Conservation (phyloP, 2,329 filamentous ascomycete genomes). For the Sclerotinia nivalis region DNA sequence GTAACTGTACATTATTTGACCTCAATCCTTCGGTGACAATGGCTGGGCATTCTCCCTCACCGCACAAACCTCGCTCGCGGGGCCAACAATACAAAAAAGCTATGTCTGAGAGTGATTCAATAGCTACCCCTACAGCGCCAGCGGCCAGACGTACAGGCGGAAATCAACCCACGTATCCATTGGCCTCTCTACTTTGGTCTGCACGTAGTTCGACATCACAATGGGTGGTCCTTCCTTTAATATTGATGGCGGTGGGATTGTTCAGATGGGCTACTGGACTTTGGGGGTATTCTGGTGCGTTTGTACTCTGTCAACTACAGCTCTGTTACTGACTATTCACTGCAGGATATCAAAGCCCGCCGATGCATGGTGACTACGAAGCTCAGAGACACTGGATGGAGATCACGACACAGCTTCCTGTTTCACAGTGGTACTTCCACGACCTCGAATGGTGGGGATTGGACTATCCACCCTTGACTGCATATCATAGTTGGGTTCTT, state of each 20-base stretch:
- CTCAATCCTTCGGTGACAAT: conserved; percentile 19
- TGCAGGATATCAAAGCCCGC: conserved; percentile 73
- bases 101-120: conserved; percentile 11
- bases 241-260: conserved; percentile 86
- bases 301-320: background rate
- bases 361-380: conserved; percentile 96
- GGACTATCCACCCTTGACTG: conserved; percentile 95
- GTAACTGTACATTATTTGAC: background rate
- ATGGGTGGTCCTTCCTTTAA: conserved; percentile 87
- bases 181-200: conserved; percentile 94
- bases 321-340: conserved; percentile 25
- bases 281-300: conserved; percentile 90
- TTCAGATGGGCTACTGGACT: conserved; percentile 91
- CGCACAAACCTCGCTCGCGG: conserved; percentile 20
- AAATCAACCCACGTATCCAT: conserved; percentile 62
- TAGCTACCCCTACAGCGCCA: conserved; percentile 4
- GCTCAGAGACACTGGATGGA: conserved; percentile 99
- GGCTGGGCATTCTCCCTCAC: conserved; percentile 17
- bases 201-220: conserved; percentile 79
- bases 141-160: conserved; percentile 20
- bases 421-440: conserved; percentile 97
- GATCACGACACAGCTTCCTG: conserved; percentile 81
- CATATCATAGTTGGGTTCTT: conserved; percentile 96
- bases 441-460: conserved; percentile 97
- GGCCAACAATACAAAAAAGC: conserved; percentile 15